These are phyloP conservation scores for Trichoderma guizhouense DNA, from an alignment of 2,329 filamentous ascomycete species.

Conservation along the genomic window DNA sequence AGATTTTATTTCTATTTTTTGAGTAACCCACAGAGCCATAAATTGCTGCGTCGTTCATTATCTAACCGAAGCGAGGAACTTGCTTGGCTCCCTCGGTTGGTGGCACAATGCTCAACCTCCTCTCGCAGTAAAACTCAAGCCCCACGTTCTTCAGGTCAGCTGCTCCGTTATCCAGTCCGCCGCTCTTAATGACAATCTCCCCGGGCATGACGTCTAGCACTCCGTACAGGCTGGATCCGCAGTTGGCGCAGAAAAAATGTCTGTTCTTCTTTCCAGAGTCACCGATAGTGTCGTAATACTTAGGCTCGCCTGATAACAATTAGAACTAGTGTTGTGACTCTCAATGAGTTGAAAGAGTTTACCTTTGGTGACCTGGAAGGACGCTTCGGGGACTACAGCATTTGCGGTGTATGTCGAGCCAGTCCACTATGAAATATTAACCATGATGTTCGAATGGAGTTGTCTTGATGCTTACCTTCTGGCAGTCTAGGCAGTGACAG, in stretches of 20 bases:
- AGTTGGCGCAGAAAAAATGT: constrained; percentile 53
- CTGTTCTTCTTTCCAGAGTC: constrained; percentile 52
- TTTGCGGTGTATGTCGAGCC: constrained; percentile 55
- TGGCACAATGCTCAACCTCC: constrained; percentile 44
- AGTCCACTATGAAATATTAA: constrained; percentile 37
- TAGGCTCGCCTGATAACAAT: constrained; percentile 39
- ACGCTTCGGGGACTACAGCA: constrained; percentile 44
- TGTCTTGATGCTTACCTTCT: constrained; percentile 40
- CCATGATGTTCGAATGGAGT: not conserved
- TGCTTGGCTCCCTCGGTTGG: constrained; percentile 33
- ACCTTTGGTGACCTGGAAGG: constrained; percentile 50
- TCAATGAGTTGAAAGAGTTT: not conserved
- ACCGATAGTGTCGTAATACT: constrained; percentile 45
- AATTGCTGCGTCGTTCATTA: not conserved
- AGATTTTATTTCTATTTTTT: not conserved
- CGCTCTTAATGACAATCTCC: constrained; percentile 49
- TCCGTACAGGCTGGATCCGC: constrained; percentile 50
- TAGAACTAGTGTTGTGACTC: rapidly evolving
- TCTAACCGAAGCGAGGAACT: constrained; percentile 15
- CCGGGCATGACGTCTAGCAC: constrained; percentile 52
- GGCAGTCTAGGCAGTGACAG: constrained; percentile 53
- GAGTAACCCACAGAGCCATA: not conserved
- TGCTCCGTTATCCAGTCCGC: constrained; percentile 47
- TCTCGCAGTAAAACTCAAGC: constrained; percentile 53
- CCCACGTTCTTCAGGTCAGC: constrained; percentile 42